phyloP scores from a whole-genome alignment of 768 basidiomycete species.

The Agrocybe pediades region DNA sequence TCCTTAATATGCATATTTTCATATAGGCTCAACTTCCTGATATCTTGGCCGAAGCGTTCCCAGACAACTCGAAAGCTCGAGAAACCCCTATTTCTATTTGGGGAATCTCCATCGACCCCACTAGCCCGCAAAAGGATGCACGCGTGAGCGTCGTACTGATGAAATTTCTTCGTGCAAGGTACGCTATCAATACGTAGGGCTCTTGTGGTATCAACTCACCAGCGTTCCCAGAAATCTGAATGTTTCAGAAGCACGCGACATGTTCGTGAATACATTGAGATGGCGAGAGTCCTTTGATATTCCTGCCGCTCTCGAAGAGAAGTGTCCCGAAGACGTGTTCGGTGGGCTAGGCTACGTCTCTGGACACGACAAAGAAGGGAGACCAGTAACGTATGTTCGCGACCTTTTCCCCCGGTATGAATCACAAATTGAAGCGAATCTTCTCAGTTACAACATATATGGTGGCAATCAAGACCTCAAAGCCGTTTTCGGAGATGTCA shows the following conservation, averaged over 20 bases:
- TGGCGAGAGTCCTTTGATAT: conserved; percentile 74
- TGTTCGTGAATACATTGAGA: conserved; percentile 67
- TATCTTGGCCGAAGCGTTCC: conserved; percentile 59
- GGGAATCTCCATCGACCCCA: conserved; percentile 72
- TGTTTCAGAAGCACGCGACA: conserved; percentile 55
- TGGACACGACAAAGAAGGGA: conserved; percentile 71
- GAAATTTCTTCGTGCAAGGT: conserved; percentile 84
- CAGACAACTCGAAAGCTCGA: conserved; percentile 54
- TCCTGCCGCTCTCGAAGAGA: conserved; percentile 58
- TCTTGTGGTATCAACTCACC: not conserved
- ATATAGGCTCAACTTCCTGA: conserved; percentile 48
- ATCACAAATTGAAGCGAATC: not conserved
- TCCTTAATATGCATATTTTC: conserved; percentile 1
- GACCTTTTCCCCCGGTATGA: not conserved
- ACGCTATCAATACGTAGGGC: not conserved
- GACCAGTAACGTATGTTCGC: conserved; percentile 65
- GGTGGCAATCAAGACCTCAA: conserved; percentile 68
- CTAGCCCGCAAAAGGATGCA: conserved; percentile 51
- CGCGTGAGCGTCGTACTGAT: conserved; percentile 74
- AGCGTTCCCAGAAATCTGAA: conserved; percentile 47
- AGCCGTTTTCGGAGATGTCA: conserved; percentile 75
- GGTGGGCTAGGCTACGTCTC: conserved; percentile 63
- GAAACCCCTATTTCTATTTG: conserved; percentile 60
- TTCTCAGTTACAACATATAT: conserved; percentile 73
- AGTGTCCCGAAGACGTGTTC: conserved; percentile 64